Percentiles rank a stretch among this genome's conserved stretches.
Conservation (phyloP, 2,329 filamentous ascomycete species). For the Lecanicillium sp. region DNA sequence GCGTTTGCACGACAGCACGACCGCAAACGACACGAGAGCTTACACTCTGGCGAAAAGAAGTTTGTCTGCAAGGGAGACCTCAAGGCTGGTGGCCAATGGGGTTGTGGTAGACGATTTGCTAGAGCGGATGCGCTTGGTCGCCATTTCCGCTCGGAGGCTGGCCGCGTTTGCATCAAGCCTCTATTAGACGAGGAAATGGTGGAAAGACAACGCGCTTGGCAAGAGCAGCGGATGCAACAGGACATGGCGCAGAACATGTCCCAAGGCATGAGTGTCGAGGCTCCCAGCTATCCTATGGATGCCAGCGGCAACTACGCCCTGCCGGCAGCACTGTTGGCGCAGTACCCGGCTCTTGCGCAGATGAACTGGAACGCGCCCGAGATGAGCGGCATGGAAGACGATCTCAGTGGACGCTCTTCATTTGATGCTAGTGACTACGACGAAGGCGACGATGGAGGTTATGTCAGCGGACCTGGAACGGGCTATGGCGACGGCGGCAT, state of each 20-base stretch:
- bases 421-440: constrained; percentile 78
- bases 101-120: constrained; percentile 86
- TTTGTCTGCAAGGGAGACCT: constrained; percentile 94
- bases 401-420: constrained; percentile 69
- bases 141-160: constrained; percentile 93
- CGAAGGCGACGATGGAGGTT: constrained; percentile 63
- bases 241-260: constrained; percentile 56
- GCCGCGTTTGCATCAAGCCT: constrained; percentile 94
- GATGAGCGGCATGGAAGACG: constrained; percentile 67
- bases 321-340: constrained; percentile 80
- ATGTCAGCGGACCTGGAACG: constrained; percentile 55
- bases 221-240: constrained; percentile 63
- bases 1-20: constrained; percentile 97
- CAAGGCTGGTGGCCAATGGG: constrained; percentile 78
- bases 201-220: constrained; percentile 68
- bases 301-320: constrained; percentile 55
- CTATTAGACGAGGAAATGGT: constrained; percentile 87
- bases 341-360: constrained; percentile 87
- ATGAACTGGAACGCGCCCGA: constrained; percentile 69
- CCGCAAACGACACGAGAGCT: constrained; percentile 89
- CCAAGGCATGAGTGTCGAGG: constrained; percentile 50
- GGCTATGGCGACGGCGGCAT: constrained; percentile 51
- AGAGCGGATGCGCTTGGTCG: constrained; percentile 89
- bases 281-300: constrained; percentile 51
- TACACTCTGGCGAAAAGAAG: constrained; percentile 97